phyloP scores from a whole-genome alignment of 228 moss, liverwort and hornwort genomes.

The Sphagnum magellanicum region DNA sequence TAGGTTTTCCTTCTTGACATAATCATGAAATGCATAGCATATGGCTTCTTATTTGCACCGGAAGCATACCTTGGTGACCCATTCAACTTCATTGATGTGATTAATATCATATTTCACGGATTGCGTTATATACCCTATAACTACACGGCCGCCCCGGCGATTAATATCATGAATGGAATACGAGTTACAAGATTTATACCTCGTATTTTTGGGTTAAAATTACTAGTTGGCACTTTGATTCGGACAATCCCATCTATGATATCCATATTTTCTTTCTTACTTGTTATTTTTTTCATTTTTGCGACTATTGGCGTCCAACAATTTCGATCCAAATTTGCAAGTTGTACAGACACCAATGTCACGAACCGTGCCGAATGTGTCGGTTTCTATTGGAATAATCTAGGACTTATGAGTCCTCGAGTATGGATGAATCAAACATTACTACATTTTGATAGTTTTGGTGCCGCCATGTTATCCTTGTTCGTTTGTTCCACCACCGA shows the following conservation, averaged over 20 bases:
- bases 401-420: conserved; percentile 45
- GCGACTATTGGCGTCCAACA: conserved; percentile 80
- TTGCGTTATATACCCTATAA: too few relatives aligned
- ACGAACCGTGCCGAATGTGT: conserved; percentile 55
- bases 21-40: conserved; percentile 46
- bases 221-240: conserved; percentile 36
- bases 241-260: conserved; percentile 61
- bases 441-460: conserved; percentile 72
- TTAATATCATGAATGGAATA: conserved; percentile 38
- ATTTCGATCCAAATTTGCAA: conserved; percentile 52
- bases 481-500: conserved; percentile 84
- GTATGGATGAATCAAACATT: conserved; percentile 60
- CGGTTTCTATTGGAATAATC: conserved; percentile 39
- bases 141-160: too few relatives aligned
- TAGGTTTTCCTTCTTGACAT: conserved; percentile 45
- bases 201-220: conserved; percentile 49
- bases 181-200: conserved; percentile 60
- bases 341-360: conserved; percentile 37
- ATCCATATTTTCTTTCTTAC: conserved; percentile 68
- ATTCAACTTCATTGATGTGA: conserved; percentile 63
- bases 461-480: conserved; percentile 69
- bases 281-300: conserved; percentile 73
- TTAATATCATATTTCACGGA: conserved; percentile 43
- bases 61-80: conserved; percentile 82
- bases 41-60: conserved; percentile 76